Base-by-base conservation (phyloP, 805 yeast species). In the Monosporozyma servazzii region DNA sequence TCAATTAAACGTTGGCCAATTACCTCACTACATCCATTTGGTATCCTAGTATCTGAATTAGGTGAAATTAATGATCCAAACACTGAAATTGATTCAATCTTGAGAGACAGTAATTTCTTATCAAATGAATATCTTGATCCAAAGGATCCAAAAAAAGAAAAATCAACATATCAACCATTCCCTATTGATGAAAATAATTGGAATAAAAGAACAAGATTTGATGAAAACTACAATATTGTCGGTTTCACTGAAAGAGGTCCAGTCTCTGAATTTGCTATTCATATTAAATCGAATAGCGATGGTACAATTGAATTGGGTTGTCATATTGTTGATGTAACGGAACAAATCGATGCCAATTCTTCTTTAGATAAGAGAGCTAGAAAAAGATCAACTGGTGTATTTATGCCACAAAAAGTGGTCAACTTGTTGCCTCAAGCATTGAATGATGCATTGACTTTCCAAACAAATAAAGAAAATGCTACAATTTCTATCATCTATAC, bases 1-100 rank as follows among this genome's bases (percentile, higher is more conserved):
- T 86, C 96, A 1, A 91, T 93, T 63, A 93, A 93, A 68, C 84
- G 99, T 69, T 93, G 99, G 99, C 99, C 99, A 63, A 93, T 93
- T 68, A 93, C 99, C 9, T 91, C 98, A 0, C 77, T 93, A 67
- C 99, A 93, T 73, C 99, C 99, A 5, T 93, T 93, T 65, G 99
- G 99, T 60, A 89, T 96, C 30, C 73, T 93, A 52, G 84, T 91
- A 25, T 86, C 90, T 45, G 87, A 86, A 59, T 73, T 93, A 55
- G 99, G 99, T 23, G 77, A 80, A 39, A 80, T 86, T 61, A 87
- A 82, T 57, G 91, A 84, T 55, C 77, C 82, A 2, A 73, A 76
- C 21, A 87, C 91, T 42, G 96, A 89, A 66, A 79, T 89, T 54
- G 91, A 85, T 65, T 88, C 97, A 0, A 84, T 93, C 50, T 75